phyloP scores from a whole-genome alignment of 345 rosid species.

The Eucalyptus polybractea region DNA sequence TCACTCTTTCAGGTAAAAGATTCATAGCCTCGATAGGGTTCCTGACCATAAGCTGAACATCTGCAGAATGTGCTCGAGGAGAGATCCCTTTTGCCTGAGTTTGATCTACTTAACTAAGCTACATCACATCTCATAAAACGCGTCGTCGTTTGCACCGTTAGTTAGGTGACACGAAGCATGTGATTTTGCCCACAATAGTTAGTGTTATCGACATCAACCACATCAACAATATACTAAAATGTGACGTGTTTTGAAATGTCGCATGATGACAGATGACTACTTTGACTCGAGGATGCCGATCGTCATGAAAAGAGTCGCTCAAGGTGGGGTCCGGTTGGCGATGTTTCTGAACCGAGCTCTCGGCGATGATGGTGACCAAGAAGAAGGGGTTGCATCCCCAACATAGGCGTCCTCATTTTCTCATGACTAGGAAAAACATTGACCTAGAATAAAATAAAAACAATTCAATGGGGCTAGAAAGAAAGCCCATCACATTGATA shows the following conservation, averaged over 20 bases:
- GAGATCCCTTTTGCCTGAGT: neutral
- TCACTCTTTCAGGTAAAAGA: conserved; percentile 48
- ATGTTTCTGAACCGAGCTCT: conserved; percentile 67
- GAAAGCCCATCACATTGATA: neutral
- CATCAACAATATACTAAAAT: neutral
- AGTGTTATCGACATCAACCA: neutral
- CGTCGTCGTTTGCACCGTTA: neutral
- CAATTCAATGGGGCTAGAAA: neutral
- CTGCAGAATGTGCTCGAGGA: neutral
- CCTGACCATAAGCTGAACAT: neutral
- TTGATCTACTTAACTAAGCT: neutral
- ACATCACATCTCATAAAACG: neutral
- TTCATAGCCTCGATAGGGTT: neutral
- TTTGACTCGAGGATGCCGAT: conserved; percentile 74
- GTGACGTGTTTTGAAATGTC: neutral
- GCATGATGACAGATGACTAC: conserved; percentile 52
- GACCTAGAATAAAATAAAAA: neutral
- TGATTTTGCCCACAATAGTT: neutral
- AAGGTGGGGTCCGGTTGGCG: conserved; percentile 85
- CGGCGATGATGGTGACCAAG: conserved; percentile 6
- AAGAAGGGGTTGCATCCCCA: conserved; percentile 27
- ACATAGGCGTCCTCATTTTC: neutral
- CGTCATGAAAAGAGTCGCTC: conserved; percentile 88
- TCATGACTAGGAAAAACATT: neutral
- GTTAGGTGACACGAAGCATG: neutral